Evolutionary conservation across 2,329 filamentous ascomycete species (phyloP).

Genomic region (Exophiala aquamarina): DNA sequence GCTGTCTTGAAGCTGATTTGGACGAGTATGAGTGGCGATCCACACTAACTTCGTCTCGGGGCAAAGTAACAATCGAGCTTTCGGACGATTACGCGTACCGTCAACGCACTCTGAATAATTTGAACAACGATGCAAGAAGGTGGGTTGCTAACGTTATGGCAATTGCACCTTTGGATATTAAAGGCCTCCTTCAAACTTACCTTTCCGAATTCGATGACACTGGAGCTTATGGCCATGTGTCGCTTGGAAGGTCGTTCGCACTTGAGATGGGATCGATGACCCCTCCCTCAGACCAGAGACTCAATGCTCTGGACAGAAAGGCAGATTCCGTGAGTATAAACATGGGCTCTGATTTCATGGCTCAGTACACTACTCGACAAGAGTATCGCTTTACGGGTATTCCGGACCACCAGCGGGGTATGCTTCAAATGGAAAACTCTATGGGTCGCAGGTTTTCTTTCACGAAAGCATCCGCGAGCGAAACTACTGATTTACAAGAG

Average conservation of each 20-base stretch:
- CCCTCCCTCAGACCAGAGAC: slow-evolving; percentile 79
- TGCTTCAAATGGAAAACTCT: slow-evolving; percentile 11
- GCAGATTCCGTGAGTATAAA: slow-evolving; percentile 72
- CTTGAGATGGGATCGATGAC: slow-evolving; percentile 87
- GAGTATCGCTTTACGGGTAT: slow-evolving; percentile 88
- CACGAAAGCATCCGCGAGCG: slow-evolving; percentile 21
- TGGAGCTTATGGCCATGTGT: slow-evolving; percentile 85
- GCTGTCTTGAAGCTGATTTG: slow-evolving; percentile 89
- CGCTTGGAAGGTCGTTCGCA: slow-evolving; percentile 89
- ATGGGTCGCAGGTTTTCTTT: slow-evolving; percentile 19
- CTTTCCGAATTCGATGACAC: slow-evolving; percentile 93
- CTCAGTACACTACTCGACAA: slow-evolving; percentile 94
- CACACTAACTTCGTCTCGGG: slow-evolving; percentile 73
- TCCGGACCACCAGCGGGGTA: slow-evolving; percentile 55
- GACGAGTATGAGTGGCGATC: slow-evolving; percentile 89
- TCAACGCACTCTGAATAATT: slow-evolving; percentile 71
- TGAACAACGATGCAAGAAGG: slow-evolving; percentile 72
- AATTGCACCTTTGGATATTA: slow-evolving; percentile 87
- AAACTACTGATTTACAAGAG: slow-evolving; percentile 47
- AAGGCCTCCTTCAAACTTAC: slow-evolving; percentile 90
- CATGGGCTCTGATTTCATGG: slow-evolving; percentile 91
- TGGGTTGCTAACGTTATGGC: slow-evolving; percentile 83
- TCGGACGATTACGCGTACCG: slow-evolving; percentile 89
- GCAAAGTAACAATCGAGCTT: slow-evolving; percentile 80
- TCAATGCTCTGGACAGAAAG: slow-evolving; percentile 76